Evolutionary conservation across 805 yeast genomes (phyloP).

Genomic region (Alloascoidea hylecoeti): DNA sequence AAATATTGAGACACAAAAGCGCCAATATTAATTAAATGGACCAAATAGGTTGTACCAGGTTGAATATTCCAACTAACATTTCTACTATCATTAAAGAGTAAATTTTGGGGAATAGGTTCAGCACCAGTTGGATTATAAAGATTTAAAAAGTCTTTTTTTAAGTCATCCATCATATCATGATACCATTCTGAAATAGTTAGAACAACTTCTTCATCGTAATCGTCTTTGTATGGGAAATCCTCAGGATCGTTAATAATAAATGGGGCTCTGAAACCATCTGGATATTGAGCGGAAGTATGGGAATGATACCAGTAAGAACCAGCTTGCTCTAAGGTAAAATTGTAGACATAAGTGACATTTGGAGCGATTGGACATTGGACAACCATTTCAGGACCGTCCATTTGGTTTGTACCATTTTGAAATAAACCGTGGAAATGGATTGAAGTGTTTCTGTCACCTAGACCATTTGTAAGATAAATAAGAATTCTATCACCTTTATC

Average conservation of each 20-base stretch:
- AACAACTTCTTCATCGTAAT: conserved; percentile 68
- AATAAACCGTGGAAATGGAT: conserved; percentile 93
- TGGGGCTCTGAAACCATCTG: conserved; percentile 58
- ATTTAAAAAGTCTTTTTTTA: conserved; percentile 42
- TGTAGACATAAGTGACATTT: conserved; percentile 59
- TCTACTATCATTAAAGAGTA: conserved; percentile 70
- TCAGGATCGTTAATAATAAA: conserved; percentile 61
- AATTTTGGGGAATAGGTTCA: conserved; percentile 84
- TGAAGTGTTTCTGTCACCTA: conserved; percentile 53
- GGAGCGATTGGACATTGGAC: conserved; percentile 88
- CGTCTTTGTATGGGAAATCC: conserved; percentile 40
- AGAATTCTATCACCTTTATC: conserved; percentile 68
- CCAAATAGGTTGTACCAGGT: conserved; percentile 74
- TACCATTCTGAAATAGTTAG: conserved; percentile 81
- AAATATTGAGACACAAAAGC: conserved; percentile 86
- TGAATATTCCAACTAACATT: conserved; percentile 55
- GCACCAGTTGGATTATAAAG: conserved; percentile 93
- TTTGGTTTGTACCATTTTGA: conserved; percentile 56
- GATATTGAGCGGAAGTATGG: conserved; percentile 79
- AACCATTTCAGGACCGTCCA: conserved; percentile 88
- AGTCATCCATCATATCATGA: conserved; percentile 41
- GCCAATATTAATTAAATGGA: conserved; percentile 76
- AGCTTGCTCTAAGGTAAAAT: conserved; percentile 77
- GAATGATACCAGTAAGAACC: conserved; percentile 98
- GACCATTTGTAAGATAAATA: conserved; percentile 63